Base-by-base conservation (phyloP, 1,284 basidiomycete genomes). In the Cutaneotrichosporon sp. region DNA sequence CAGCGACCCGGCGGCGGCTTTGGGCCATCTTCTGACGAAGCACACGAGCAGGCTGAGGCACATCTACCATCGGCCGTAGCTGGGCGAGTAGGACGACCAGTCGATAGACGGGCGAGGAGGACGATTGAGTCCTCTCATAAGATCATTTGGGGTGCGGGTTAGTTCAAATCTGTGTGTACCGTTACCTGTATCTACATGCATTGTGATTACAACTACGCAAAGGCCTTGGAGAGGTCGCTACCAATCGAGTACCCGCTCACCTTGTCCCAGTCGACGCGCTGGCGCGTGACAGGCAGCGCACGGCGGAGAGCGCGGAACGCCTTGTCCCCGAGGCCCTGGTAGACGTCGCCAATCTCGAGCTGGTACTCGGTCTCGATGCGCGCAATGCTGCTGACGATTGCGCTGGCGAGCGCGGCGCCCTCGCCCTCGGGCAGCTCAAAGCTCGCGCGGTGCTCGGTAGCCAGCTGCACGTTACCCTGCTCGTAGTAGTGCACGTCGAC, bases 401-500 rank as follows among this genome's bases (percentile, higher is more conserved):
- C 22, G 85, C 89, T 84, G 1, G 85, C 80, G 25, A 78, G 60
- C 9, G 79, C 77, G 3, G 86, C 83, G 8, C 85, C 76, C 2
- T 84, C 81, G 24, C 25, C 25, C 2, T 83, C 80, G 3, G 90
- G 88, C 42, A 91, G 83, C 5, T 83, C 78, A 69, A 92, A 83
- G 8, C 86, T 84, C 38, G 89, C 78, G 16, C 81, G 81, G 73
- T 92, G 89, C 2, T 83, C 86, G 8, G 93, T 90, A 25, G 87
- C 83, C 34, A 97, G 84, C 85, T 97, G 94, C 65, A 93, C 94
- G 74, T 95, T 95, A 71, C 92, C 94, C 79, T 95, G 92, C 78
- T 97, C 94, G 73, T 93, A 97, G 75, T 97, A 97, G 77, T 97
- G 94, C 25, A 95, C 89, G 72, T 93, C 90, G 51, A 92, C 85